phyloP scores from a whole-genome alignment of 352 stramenopile genomes.

The Pseudoperonospora humuli region DNA sequence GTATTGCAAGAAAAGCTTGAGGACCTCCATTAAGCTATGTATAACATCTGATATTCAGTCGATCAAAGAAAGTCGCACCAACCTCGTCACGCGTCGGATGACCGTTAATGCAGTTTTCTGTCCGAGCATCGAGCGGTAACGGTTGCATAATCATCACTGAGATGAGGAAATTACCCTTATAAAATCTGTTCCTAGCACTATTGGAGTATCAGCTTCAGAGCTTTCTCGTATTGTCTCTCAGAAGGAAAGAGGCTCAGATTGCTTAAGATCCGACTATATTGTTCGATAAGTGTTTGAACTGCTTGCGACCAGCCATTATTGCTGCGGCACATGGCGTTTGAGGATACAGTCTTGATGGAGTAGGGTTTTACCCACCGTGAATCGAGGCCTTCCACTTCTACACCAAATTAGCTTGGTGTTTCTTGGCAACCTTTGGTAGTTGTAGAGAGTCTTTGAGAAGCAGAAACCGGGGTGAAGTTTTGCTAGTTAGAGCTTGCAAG shows the following conservation, averaged over 20 bases:
- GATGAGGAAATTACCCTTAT: no score
- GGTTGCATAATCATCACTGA: no score
- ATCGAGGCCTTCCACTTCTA: neutral
- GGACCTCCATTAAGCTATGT: slow-evolving; percentile 1
- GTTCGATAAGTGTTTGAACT: neutral
- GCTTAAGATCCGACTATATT: neutral
- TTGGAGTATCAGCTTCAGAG: neutral
- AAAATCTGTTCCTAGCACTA: neutral
- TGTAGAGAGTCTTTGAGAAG: neutral
- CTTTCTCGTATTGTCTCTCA: no score
- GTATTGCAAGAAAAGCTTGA: no score
- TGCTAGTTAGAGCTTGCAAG: no score
- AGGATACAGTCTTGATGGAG: neutral
- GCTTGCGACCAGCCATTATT: neutral
- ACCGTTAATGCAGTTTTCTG: no score
- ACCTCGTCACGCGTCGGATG: slow-evolving; percentile 6
- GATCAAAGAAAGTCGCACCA: slow-evolving; percentile 1
- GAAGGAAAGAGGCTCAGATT: neutral
- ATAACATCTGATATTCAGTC: slow-evolving; percentile 20
- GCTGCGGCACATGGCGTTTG: neutral
- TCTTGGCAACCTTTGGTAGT: neutral
- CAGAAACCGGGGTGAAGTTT: neutral
- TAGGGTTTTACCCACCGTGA: neutral
- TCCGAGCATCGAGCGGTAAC: no score
- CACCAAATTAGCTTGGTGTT: neutral